Base-by-base conservation (phyloP, 2,329 filamentous ascomycete genomes). In the Botrytis paeoniae region DNA sequence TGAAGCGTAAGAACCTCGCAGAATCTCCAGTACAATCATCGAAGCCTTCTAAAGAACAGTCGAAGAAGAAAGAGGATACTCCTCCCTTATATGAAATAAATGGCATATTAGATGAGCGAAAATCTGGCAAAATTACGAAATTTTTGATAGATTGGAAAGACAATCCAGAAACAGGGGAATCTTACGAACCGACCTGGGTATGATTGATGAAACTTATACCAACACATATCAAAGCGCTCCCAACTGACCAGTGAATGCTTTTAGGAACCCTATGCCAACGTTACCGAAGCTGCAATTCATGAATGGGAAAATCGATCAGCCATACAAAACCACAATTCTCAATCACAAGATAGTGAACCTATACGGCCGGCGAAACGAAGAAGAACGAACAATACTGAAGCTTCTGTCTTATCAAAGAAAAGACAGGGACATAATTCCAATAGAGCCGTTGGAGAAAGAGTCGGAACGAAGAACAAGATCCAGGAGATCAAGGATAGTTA, bases 121-220 rank as follows among this genome's bases (percentile, higher is more conserved):
- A 48, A 48, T 37, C 35, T 48, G 66, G 75, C 12, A 74, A 73
- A 45, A 35, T 77, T 37, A 78, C 78, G 18, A 75, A 82, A n/a
- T 91, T 89, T 76, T 78, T 83, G 4, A 84, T 91, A 70, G 85
- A 89, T 77, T 91, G 89, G 89, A 84, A 83, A 65, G 84, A 86
- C 73, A 81, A 89, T 77, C 80, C 83, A n/a, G 74, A 76, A 3
- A 87, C 86, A 57, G 86, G 86, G 29, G 78, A 85, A 74, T 74
- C 75, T 1, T 90, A 85, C 78, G 72, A 80, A 4, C 85, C 85
- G 16, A 85, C 81, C 65, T 91, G 89, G 89, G 88, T 86, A 83
- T 48, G 81, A 51, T 57, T 57, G 51, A 29, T 32, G 22, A 16
- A 75, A 59, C 25, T 41, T 10, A 16, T 29, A 10, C 39, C 25